A percentile compares a stretch with the other conserved stretches of the same genome.
phyloP scores from a whole-genome alignment of 2,329 filamentous ascomycete genomes.

The Epichloe sylvatica region DNA sequence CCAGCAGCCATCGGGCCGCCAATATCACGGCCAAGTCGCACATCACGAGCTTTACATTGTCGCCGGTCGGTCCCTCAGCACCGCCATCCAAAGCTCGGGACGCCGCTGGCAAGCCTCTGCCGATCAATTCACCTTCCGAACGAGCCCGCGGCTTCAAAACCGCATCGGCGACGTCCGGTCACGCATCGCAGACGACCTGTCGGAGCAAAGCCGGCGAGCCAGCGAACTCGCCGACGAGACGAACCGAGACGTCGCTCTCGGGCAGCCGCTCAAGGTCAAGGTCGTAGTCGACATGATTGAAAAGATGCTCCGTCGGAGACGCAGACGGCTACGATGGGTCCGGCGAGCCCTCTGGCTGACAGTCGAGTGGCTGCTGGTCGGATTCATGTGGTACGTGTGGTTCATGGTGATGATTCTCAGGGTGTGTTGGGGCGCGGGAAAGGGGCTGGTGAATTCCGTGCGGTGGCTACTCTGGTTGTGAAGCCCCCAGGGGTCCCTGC shows the following conservation, averaged over 20 bases:
- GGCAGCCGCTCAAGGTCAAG: slow-evolving; percentile 68
- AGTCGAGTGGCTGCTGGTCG: slow-evolving; percentile 78
- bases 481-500: not conserved
- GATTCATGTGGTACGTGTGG: slow-evolving; percentile 92
- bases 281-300: slow-evolving; percentile 66
- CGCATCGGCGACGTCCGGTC: slow-evolving; percentile 34
- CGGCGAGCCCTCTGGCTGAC: slow-evolving; percentile 64
- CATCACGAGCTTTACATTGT: slow-evolving; percentile 35
- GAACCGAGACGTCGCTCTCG: slow-evolving; percentile 59
- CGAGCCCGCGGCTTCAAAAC: slow-evolving; percentile 38
- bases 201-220: slow-evolving; percentile 47
- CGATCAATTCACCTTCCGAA: slow-evolving; percentile 42
- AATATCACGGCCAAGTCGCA: slow-evolving; percentile 15
- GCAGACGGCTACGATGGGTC: slow-evolving; percentile 56
- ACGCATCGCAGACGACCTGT: slow-evolving; percentile 38
- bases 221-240: slow-evolving; percentile 72
- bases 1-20: slow-evolving; percentile 17
- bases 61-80: slow-evolving; percentile 37
- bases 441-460: slow-evolving; percentile 44
- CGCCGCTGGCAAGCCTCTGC: slow-evolving; percentile 46
- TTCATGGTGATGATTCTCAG: slow-evolving; percentile 68
- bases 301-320: slow-evolving; percentile 56
- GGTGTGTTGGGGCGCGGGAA: slow-evolving; percentile 47
- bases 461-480: slow-evolving; percentile 76
- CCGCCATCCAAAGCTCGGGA: slow-evolving; percentile 31